Conservation (phyloP, 306 rosid genomes). For the Sindora glabra region DNA sequence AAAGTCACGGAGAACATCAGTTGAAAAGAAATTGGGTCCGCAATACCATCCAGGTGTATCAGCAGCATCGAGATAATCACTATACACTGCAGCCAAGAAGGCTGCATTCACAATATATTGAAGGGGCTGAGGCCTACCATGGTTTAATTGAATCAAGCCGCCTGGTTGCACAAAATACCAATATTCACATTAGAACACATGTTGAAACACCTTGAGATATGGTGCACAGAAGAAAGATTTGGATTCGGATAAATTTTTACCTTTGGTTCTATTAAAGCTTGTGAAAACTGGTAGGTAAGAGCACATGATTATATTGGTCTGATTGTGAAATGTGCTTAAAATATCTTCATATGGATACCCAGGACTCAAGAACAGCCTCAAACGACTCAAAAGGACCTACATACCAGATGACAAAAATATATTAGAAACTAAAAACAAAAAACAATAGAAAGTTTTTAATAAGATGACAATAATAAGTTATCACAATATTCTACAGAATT, state of each 20-base stretch:
- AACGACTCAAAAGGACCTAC: conserved; percentile 74
- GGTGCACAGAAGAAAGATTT: background rate
- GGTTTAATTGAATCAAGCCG: conserved; percentile 73
- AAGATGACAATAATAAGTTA: too few species aligned
- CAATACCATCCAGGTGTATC: conserved; percentile 91
- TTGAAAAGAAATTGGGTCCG: conserved; percentile 73
- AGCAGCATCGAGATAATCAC: conserved; percentile 79
- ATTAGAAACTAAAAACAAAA: too few species aligned
- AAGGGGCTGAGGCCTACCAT: conserved; percentile 82
- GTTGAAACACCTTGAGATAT: background rate
- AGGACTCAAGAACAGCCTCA: conserved; percentile 79
- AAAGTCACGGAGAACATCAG: conserved; percentile 60
- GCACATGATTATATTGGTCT: conserved; percentile 74
- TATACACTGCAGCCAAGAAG: conserved; percentile 62
- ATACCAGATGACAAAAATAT: conserved; percentile 14
- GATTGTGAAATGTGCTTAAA: conserved; percentile 68
- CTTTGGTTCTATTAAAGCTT: conserved; percentile 68
- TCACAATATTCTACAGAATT: too few species aligned
- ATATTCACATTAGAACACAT: background rate
- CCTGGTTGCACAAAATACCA: conserved; percentile 26
- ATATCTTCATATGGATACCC: conserved; percentile 88
- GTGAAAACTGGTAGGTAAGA: conserved; percentile 68
- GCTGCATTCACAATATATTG: conserved; percentile 84
- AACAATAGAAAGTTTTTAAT: too few species aligned
- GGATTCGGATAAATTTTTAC: conserved; percentile 15